phyloP scores from a whole-genome alignment of 106 monocot species.

The Acorus calamus region DNA sequence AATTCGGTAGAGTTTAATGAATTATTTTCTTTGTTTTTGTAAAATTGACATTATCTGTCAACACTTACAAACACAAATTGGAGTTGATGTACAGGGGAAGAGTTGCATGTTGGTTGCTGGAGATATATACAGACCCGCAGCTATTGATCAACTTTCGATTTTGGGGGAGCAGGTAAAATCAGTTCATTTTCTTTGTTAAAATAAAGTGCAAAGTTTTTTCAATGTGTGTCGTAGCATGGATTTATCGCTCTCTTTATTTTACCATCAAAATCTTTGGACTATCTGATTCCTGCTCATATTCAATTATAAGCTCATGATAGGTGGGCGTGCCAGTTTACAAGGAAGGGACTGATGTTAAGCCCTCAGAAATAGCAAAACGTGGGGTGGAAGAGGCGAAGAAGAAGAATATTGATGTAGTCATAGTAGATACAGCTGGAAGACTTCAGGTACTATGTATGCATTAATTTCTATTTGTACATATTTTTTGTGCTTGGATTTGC shows the following conservation, averaged over 20 bases:
- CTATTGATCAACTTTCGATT: conserved; percentile 82
- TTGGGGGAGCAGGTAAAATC: conserved; percentile 70
- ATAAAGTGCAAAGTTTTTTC: not conserved
- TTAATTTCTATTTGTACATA: conserved; percentile 1
- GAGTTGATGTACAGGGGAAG: conserved; percentile 60
- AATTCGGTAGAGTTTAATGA: not conserved
- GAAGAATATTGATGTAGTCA: conserved; percentile 64
- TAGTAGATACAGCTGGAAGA: conserved; percentile 96
- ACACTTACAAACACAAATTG: no score
- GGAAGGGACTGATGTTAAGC: conserved; percentile 65
- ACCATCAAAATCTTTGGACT: not conserved
- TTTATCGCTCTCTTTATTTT: not conserved
- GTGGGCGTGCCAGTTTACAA: conserved; percentile 77
- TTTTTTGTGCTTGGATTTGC: not conserved
- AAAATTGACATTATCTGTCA: no score
- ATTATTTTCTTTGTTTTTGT: no score
- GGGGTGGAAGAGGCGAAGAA: conserved; percentile 86
- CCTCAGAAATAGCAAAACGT: conserved; percentile 71
- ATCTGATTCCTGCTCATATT: not conserved
- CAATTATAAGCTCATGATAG: conserved; percentile 21
- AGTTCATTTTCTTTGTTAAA: not conserved
- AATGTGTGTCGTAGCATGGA: not conserved
- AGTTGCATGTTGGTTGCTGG: conserved; percentile 92
- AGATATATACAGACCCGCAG: conserved; percentile 96
- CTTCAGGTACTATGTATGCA: conserved; percentile 46